These are phyloP conservation scores for Coemansia sp. DNA, from an alignment of 192 early-diverging fungal genomes.

Conservation along the genomic window DNA sequence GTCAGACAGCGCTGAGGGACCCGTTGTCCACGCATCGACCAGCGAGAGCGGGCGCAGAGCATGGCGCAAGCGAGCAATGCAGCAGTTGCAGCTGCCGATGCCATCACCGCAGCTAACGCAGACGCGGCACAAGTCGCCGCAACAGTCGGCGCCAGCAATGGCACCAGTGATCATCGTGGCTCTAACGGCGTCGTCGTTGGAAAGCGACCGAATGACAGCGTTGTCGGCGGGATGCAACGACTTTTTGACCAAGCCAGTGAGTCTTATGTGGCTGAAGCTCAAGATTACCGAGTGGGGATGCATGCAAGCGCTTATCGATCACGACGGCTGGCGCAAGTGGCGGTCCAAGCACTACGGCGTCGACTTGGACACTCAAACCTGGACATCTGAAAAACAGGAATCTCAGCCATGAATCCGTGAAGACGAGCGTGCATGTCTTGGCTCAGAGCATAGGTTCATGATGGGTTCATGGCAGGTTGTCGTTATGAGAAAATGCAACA, in stretches of 20 bases:
- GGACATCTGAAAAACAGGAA: too few relatives aligned
- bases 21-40: neutral
- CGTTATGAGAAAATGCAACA: too few relatives aligned
- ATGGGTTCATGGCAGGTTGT: too few relatives aligned
- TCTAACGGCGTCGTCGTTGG: slow-evolving; percentile 72
- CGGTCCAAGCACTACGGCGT: slow-evolving; percentile 30
- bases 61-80: slow-evolving; percentile 6
- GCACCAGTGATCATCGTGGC: slow-evolving; percentile 86
- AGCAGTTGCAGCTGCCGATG: slow-evolving; percentile 18
- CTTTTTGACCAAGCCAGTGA: slow-evolving; percentile 85
- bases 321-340: slow-evolving; percentile 58
- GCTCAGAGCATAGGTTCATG: too few relatives aligned
- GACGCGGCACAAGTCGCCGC: slow-evolving; percentile 21
- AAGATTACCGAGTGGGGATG: slow-evolving; percentile 92
- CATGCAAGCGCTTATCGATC: slow-evolving; percentile 90
- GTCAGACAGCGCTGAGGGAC: neutral
- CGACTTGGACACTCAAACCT: too few relatives aligned
- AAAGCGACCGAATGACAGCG: slow-evolving; percentile 69
- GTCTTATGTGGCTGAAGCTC: slow-evolving; percentile 75
- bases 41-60: neutral
- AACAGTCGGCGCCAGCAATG: slow-evolving; percentile 19
- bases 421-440: too few relatives aligned
- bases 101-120: slow-evolving; percentile 10
- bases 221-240: slow-evolving; percentile 86
- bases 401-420: too few relatives aligned